Evolutionary conservation across 345 rosid species (phyloP).

Genomic region (Anacardium occidentale): DNA sequence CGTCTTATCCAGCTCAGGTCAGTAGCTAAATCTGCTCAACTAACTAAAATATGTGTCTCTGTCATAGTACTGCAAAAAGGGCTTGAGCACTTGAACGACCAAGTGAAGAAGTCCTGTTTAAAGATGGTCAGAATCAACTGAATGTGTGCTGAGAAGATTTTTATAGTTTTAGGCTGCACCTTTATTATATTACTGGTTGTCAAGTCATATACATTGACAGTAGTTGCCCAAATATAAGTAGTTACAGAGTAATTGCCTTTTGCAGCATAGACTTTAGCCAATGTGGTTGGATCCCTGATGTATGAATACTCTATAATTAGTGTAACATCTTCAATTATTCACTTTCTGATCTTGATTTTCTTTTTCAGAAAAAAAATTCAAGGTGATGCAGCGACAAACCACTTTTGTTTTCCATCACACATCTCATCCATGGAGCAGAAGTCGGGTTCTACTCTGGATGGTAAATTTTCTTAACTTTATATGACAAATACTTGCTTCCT

Average conservation of each 20-base stretch:
- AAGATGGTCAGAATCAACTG: not conserved
- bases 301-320: not conserved
- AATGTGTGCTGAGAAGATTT: not conserved
- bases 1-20: not conserved
- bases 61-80: not conserved
- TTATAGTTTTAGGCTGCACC: not conserved
- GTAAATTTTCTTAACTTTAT: slow-evolving; percentile 37
- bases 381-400: slow-evolving; percentile 70
- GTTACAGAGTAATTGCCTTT: not conserved
- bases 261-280: not conserved
- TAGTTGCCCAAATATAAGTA: not conserved
- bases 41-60: not conserved
- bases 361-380: slow-evolving; percentile 55
- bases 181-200: not conserved
- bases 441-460: slow-evolving; percentile 89
- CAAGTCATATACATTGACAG: not conserved
- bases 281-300: not conserved
- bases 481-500: not conserved
- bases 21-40: too few species aligned
- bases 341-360: slow-evolving; percentile 12
- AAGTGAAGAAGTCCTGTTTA: too few species aligned
- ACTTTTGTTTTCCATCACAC: slow-evolving; percentile 89
- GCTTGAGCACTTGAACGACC: not conserved
- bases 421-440: slow-evolving; percentile 96
- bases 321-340: not conserved